Evolutionary conservation across 345 rosid genomes (phyloP), one percentile per base, ranked within the genome.

Genomic region (Reutealis trisperma): DNA sequence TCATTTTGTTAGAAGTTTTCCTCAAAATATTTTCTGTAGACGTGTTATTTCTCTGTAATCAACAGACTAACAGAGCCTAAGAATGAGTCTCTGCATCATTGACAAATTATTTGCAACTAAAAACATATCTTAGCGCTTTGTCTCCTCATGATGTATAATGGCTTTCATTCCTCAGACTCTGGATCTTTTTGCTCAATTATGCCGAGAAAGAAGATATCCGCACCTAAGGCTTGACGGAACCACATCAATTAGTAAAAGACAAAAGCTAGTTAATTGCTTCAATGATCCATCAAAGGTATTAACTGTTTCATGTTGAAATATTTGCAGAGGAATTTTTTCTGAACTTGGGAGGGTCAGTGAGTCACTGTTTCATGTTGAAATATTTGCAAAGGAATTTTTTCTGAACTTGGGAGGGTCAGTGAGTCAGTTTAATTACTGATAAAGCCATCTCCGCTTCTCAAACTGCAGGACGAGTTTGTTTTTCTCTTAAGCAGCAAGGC

Each of bases 401-500:
- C 49, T 45, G 49, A 45, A 45, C 55, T 27, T 27, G 41, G 15
- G 6, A 41, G 41, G 55, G 74, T 34, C 24, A 74, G 12, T 11
- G 19, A 54, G 19, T 18, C 27, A 25, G 66, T 54, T 77, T 52
- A 67, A 54, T 65, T 59, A 8, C 44, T 37, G 27, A 25, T 59
- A 49, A 47, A 14, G 44, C 24, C 44, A 24, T 80, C 70, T 70
- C 82, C 51, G 52, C 71, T 64, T 24, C 58, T 67, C 14, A 49
- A 68, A 57, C 73, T 86, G 80, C 87, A 96, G 99, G 98, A 92
- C 75, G 94, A 96, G 87, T 96, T 96, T 85, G 99, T 87, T 52
- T 93, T 96, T 84, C 97, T 96, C 75, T 83, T 96, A 81, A 96
- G 99, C 87, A 96, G 99, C 84, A 96, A 96, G 86, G 98, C 97